These are phyloP conservation scores for Emmonsiellopsis sp. DNA, from an alignment of 2,329 filamentous ascomycete genomes.

Conservation along the genomic window DNA sequence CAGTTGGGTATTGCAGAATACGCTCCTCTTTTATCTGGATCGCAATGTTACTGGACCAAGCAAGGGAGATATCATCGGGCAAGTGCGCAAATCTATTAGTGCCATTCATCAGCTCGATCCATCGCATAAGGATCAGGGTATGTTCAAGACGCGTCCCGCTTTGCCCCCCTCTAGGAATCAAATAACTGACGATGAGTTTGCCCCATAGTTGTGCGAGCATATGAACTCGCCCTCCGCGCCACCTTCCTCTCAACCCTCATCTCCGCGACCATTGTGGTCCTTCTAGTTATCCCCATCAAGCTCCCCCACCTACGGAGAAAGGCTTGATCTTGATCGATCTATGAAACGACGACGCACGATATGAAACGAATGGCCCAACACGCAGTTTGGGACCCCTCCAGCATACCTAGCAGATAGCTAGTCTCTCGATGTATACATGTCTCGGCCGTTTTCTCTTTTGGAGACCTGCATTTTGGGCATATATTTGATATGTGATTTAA, in stretches of 20 bases:
- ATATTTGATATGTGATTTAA: too few species aligned
- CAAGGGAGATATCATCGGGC: conserved; percentile 45
- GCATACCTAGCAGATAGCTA: too few species aligned
- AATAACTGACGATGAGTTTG: too few species aligned
- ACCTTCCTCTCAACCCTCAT: conserved; percentile 32
- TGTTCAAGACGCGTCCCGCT: conserved; percentile 4
- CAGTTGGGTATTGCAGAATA: conserved; percentile 66
- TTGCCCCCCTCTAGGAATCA: not conserved
- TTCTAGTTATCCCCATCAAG: conserved; percentile 23
- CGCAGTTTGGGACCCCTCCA: too few species aligned
- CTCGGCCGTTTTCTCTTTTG: too few species aligned
- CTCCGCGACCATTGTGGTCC: conserved; percentile 25
- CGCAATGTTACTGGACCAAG: conserved; percentile 49
- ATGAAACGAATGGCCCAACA: too few species aligned
- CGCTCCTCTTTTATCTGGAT: conserved; percentile 52
- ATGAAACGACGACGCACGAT: too few species aligned
- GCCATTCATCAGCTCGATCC: conserved; percentile 39
- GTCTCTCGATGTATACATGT: too few species aligned
- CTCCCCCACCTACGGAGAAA: conserved; percentile 17
- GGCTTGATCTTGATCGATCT: not conserved
- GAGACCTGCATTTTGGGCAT: too few species aligned
- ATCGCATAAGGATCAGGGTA: conserved; percentile 41
- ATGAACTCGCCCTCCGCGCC: conserved; percentile 26
- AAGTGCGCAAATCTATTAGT: conserved; percentile 42
- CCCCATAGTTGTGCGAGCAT: conserved; percentile 26